Conservation (phyloP, 768 basidiomycete species). For the Tubosaeta sp. region DNA sequence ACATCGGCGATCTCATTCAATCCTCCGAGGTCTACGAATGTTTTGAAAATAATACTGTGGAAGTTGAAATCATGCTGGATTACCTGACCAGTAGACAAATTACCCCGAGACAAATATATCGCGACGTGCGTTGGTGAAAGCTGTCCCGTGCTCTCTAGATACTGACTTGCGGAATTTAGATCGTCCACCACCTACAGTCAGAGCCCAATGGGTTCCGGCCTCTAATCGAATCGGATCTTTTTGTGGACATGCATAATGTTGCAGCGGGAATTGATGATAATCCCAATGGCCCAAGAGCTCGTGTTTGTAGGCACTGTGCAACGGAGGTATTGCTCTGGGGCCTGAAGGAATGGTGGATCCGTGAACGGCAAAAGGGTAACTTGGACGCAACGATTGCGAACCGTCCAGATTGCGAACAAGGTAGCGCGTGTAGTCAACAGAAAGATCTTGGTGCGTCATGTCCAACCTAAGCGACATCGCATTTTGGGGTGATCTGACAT, state of each 20-base stretch:
- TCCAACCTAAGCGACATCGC: neutral
- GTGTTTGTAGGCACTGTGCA: conserved; percentile 69
- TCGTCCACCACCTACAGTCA: conserved; percentile 54
- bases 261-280: conserved; percentile 52
- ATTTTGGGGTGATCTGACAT: conserved; percentile 7
- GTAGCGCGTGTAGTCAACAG: conserved; percentile 55
- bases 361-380: conserved; percentile 68
- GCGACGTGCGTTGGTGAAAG: conserved; percentile 48
- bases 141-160: neutral
- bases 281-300: conserved; percentile 53
- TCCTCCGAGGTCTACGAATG: conserved; percentile 74
- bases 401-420: conserved; percentile 68
- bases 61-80: conserved; percentile 83
- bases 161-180: conserved; percentile 37
- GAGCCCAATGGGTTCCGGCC: conserved; percentile 62
- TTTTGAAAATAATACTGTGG: conserved; percentile 72
- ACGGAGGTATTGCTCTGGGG: conserved; percentile 74
- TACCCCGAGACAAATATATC: conserved; percentile 70
- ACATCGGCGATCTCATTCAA: conserved; percentile 72
- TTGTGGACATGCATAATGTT: conserved; percentile 62
- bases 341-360: conserved; percentile 77
- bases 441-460: conserved; percentile 56
- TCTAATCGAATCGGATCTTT: conserved; percentile 66
- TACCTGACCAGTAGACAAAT: conserved; percentile 62
- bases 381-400: conserved; percentile 50